phyloP scores from a whole-genome alignment of 352 stramenopile genomes.

The Peronospora belbahrii region DNA sequence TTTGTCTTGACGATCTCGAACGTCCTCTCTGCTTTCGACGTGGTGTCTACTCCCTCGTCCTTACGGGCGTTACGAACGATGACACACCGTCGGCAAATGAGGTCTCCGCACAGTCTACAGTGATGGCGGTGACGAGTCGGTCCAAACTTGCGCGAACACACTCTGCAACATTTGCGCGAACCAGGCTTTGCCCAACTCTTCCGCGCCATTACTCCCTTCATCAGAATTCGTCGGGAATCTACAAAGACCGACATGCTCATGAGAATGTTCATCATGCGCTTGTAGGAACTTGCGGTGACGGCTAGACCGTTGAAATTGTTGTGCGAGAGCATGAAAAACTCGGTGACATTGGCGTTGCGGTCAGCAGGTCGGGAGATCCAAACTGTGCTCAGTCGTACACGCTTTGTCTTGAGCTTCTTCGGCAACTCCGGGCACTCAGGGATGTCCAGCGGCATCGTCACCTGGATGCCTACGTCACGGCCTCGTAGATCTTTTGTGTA shows the following conservation, averaged over 20 bases:
- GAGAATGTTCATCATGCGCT: conserved; percentile 49
- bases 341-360: conserved; percentile 28
- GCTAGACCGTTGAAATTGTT: conserved; percentile 46
- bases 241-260: conserved; percentile 53
- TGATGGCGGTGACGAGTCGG: conserved; percentile 62
- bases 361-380: conserved; percentile 37
- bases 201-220: conserved; percentile 36
- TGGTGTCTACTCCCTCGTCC: conserved; percentile 7
- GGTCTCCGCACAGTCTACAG: conserved; percentile 70
- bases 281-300: conserved; percentile 36
- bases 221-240: conserved; percentile 53
- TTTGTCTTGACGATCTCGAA: conserved; percentile 62
- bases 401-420: conserved; percentile 48
- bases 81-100: conserved; percentile 66
- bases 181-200: conserved; percentile 43
- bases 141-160: conserved; percentile 57
- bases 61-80: conserved; percentile 48
- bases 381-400: conserved; percentile 42
- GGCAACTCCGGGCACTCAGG: conserved; percentile 49
- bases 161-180: conserved; percentile 43
- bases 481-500: conserved; percentile 53
- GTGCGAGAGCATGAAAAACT: conserved; percentile 56
- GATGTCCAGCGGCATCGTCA: conserved; percentile 57
- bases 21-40: conserved; percentile 21
- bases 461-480: conserved; percentile 57